These are phyloP conservation scores for Diplosphaera chodatii DNA, from an alignment of 139 green algal genomes.

Conservation along the genomic window DNA sequence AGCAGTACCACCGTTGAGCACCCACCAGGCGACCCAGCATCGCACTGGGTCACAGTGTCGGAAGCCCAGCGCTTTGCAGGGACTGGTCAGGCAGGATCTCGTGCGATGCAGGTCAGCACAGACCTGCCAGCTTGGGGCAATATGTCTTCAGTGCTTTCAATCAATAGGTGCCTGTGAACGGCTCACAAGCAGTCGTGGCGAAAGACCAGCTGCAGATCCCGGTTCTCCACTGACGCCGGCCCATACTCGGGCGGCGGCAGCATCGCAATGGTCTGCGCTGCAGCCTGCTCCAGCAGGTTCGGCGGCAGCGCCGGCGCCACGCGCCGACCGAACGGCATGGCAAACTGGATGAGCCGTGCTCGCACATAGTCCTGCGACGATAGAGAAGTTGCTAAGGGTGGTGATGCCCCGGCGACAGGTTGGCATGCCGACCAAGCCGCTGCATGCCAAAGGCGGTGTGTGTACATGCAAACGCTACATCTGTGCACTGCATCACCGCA, in stretches of 20 bases:
- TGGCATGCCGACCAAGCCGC: not conserved
- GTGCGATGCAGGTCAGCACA: too few relatives aligned
- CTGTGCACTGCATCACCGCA: not conserved
- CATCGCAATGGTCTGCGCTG: slow-evolving; percentile 39
- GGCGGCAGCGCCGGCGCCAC: slow-evolving; percentile 34
- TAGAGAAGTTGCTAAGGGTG: too few relatives aligned
- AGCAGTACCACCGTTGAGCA: too few relatives aligned
- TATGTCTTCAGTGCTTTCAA: too few relatives aligned
- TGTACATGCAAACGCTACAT: not conserved
- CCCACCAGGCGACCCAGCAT: too few relatives aligned
- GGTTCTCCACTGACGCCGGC: slow-evolving; percentile 42
- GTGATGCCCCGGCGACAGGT: too few relatives aligned
- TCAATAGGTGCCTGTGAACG: too few relatives aligned
- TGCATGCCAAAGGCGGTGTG: not conserved
- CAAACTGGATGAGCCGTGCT: slow-evolving; percentile 54
- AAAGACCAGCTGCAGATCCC: slow-evolving; percentile 83
- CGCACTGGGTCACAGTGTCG: too few relatives aligned
- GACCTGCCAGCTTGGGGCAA: not conserved
- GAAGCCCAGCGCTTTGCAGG: too few relatives aligned
- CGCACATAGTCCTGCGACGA: slow-evolving; percentile 68
- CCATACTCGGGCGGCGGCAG: slow-evolving; percentile 58
- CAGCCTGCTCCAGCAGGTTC: slow-evolving; percentile 41
- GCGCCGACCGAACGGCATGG: slow-evolving; percentile 26
- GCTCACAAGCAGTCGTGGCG: slow-evolving; percentile 84
- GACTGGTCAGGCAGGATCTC: too few relatives aligned